A percentile compares a stretch with the other conserved stretches of the same genome.
phyloP scores from a whole-genome alignment of 169 alveolate species.

The Theileria annulata region DNA sequence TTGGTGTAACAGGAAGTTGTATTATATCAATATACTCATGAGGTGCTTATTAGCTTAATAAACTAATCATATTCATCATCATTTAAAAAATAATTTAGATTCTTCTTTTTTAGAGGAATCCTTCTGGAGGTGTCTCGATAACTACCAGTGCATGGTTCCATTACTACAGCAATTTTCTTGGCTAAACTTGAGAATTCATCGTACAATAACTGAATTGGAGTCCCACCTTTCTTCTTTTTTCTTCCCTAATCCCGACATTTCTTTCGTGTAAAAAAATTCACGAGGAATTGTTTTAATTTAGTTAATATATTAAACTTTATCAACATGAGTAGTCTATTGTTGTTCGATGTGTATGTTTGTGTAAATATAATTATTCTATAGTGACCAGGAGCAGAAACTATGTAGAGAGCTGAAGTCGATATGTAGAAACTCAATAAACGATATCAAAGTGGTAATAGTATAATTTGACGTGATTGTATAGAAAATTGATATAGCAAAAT shows the following conservation, averaged over 20 bases:
- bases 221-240: background rate
- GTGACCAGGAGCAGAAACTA: conserved; percentile 50
- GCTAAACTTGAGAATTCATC: conserved; percentile 71
- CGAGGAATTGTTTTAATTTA: background rate
- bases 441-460: conserved; percentile 35
- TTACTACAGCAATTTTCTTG: conserved; percentile 70
- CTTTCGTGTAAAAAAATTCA: background rate
- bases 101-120: conserved; percentile 51
- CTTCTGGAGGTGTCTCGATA: conserved; percentile 66
- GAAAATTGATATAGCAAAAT: conserved; percentile 31
- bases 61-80: background rate
- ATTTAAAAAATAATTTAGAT: conserved; percentile 27
- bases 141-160: conserved; percentile 72
- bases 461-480: background rate
- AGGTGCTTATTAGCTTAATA: conserved; percentile 17
- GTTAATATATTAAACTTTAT: background rate
- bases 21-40: conserved; percentile 33
- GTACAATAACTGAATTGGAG: conserved; percentile 24
- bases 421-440: conserved; percentile 34
- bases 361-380: background rate
- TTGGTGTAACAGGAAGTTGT: conserved; percentile 54
- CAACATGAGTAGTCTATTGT: background rate
- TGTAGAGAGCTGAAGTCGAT: conserved; percentile 29
- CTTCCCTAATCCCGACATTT: background rate
- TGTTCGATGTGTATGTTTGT: conserved; percentile 16